phyloP scores from a whole-genome alignment of 768 basidiomycete species.

The Trametes cubensis region DNA sequence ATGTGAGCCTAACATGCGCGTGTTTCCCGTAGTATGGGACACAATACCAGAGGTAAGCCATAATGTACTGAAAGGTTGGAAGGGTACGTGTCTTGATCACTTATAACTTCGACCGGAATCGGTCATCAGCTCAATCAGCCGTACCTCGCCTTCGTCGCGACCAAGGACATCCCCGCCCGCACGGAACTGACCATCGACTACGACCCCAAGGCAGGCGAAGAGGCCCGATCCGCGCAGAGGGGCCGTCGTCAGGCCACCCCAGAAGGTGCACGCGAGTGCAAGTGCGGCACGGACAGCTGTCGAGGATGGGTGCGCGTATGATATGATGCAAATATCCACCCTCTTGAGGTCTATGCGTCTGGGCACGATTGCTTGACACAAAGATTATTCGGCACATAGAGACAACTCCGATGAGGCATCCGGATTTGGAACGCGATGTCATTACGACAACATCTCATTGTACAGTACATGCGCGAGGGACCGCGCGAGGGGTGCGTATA shows the following conservation, averaged over 20 bases:
- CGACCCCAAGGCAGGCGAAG: slow-evolving; percentile 45
- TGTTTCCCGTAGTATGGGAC: slow-evolving; percentile 65
- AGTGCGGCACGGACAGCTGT: slow-evolving; percentile 41
- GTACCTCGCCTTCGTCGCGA: slow-evolving; percentile 62
- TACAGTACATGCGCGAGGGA: too few species aligned
- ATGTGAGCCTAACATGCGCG: slow-evolving; percentile 59
- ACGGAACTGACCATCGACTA: slow-evolving; percentile 71
- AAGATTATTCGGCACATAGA: too few species aligned
- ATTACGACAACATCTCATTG: too few species aligned
- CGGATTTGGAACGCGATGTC: too few species aligned
- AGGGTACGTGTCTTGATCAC: not conserved
- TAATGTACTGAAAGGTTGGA: not conserved
- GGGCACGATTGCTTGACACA: too few species aligned
- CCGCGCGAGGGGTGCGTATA: too few species aligned
- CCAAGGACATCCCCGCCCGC: slow-evolving; percentile 46
- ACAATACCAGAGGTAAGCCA: slow-evolving; percentile 56
- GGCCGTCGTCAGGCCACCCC: slow-evolving; percentile 27
- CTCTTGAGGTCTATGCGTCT: too few species aligned
- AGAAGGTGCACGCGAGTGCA: slow-evolving; percentile 39
- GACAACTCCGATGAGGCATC: too few species aligned
- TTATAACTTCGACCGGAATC: not conserved
- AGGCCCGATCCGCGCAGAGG: slow-evolving; percentile 24
- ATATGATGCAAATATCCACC: too few species aligned
- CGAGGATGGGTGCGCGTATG: slow-evolving; percentile 42
- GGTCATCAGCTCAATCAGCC: slow-evolving; percentile 55